Base-by-base conservation (phyloP, 208 protist species). In the Leishmania aethiopica region DNA sequence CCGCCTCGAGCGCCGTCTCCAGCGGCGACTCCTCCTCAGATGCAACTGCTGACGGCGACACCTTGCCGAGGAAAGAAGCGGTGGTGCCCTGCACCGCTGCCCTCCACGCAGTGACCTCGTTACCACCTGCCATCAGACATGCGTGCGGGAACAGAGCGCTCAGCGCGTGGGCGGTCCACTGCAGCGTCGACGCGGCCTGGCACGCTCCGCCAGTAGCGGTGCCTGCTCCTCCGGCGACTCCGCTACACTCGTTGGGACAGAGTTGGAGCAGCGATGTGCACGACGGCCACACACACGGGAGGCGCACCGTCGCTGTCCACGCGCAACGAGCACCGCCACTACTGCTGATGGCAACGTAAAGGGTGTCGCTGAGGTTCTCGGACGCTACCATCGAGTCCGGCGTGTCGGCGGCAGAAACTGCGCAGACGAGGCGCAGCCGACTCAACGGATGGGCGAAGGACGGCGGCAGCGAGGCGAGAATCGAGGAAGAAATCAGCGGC, bases 351-450 rank as follows among this genome's bases (percentile, higher is more conserved):
- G 32, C 35, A 10, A 79, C 47, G 51, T 67, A 79, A 22, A 82
- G n/a, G 5, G 77, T 51, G 35, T 72, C 70, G 5, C 11, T 53
- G 28, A 53, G 40, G 13, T 19, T 53, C 45, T 74, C 45, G 51
- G 70, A 53, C 28, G 35, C 28, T 1, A 74, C 22, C 19, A 35
- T 35, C 45, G 70, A 51, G 42, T 25, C 55, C 42, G 62, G 15
- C 59, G 45, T 51, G 45, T 25, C 25, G 19, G 37, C 69, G 5
- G 55, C 42, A 25, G 77, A 32, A 32, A 49, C 57, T 10, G 67
- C 69, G n/a, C 74, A 80, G 45, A 80, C 79, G 45, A 86, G 66
- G 42, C 78, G 78, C 59, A 86, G 83, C 32, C 83, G 83, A 28
- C 66, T 77, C 15, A 75, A 80, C 28, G 83, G 78, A 42, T 66